Percentiles rank a stretch among this genome's conserved stretches.
Conservation (phyloP, 495 filamentous ascomycete genomes). For the Xylaria telfairii region DNA sequence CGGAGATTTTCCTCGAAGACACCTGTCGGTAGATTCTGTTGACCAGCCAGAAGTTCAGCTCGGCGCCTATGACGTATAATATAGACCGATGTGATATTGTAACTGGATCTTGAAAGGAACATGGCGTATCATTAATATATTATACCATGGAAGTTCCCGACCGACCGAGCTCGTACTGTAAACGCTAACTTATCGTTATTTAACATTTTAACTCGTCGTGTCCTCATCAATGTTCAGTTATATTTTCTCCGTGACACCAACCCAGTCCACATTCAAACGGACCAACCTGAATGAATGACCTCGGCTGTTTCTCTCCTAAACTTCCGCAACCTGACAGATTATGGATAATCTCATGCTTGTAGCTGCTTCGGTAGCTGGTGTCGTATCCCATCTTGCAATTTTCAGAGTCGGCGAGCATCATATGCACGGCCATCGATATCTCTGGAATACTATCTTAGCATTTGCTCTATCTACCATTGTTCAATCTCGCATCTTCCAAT, state of each 20-base stretch:
- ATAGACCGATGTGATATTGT: too few species aligned
- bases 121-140: too few species aligned
- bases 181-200: too few species aligned
- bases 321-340: neutral
- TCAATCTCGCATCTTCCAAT: neutral
- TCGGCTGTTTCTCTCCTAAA: neutral
- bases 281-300: neutral
- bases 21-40: too few species aligned
- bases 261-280: too few species aligned
- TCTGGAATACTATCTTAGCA: slow-evolving; percentile 12
- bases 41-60: neutral
- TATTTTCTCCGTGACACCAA: too few species aligned
- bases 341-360: neutral
- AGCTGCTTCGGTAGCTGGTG: slow-evolving; percentile 20
- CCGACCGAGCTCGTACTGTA: too few species aligned
- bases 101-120: too few species aligned
- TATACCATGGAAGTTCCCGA: too few species aligned
- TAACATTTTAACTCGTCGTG: too few species aligned
- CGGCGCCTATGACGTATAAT: neutral
- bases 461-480: neutral
- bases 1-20: neutral
- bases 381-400: slow-evolving; percentile 36
- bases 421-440: slow-evolving; percentile 36
- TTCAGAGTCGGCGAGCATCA: slow-evolving; percentile 48
- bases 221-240: too few species aligned